Evolutionary conservation across 345 rosid genomes (phyloP).

Genomic region (Isatis tinctoria): DNA sequence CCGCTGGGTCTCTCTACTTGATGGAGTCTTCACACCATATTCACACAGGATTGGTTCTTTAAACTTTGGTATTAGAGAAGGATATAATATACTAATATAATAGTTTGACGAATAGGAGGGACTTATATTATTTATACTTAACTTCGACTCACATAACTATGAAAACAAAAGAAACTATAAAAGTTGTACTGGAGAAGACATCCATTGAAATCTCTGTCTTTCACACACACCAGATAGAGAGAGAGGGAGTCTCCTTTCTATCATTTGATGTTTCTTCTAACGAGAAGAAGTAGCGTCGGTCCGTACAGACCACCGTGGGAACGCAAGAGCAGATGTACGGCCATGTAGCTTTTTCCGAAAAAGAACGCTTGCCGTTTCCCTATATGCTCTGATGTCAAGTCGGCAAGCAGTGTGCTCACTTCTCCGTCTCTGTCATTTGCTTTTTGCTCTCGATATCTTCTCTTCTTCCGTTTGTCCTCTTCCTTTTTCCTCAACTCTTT

Average conservation of each 20-base stretch:
- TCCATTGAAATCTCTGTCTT: constrained; percentile 5
- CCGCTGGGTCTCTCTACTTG: constrained; percentile 13
- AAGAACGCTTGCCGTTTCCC: constrained; percentile 3
- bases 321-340: neutral
- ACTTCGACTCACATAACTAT: neutral
- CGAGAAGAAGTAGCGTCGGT: constrained; percentile 6
- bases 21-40: constrained; percentile 26
- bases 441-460: neutral
- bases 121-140: neutral
- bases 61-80: neutral
- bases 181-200: constrained; percentile 17
- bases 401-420: constrained; percentile 46
- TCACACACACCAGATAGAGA: constrained; percentile 1
- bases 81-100: neutral
- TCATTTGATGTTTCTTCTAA: constrained; percentile 12
- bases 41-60: constrained; percentile 15
- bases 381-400: constrained; percentile 12
- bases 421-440: constrained; percentile 45
- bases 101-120: neutral
- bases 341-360: neutral
- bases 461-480: neutral
- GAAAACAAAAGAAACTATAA: constrained; percentile 24
- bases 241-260: neutral
- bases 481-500: neutral
- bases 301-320: constrained; percentile 24